Evolutionary conservation across 495 filamentous ascomycete species (phyloP), one percentile per base, ranked within the genome.

Genomic region (Lasiosphaeria hispida): DNA sequence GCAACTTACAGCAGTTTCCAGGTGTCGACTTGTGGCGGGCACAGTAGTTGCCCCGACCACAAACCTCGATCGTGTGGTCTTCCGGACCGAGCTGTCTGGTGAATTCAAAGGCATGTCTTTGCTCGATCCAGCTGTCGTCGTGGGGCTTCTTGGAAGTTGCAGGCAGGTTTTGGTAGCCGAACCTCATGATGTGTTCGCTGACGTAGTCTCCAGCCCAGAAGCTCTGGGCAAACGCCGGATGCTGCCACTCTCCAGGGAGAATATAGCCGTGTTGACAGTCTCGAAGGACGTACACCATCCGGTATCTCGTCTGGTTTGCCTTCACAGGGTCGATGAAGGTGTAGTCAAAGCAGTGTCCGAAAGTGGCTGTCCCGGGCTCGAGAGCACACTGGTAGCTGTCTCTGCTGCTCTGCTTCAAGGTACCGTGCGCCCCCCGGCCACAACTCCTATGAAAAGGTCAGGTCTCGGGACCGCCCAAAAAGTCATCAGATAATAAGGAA

Each of bases 231-330:
- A 59, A 63, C 5, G 43, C 48, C 7, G 52, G 45, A 17, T 55
- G 44, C 36, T 63, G 61, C 33, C 44, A 63, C 53, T 63, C 61
- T 39, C 61, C 61, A 2, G 61, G 61, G 1, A 63, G 48, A 14
- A 60, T 52, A 19, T 38, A 60, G 39, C 61, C 61, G 13, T 56
- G n/a, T 2, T 45, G 38, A 48, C 61, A 63, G 23, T 60, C 57
- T 13, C 35, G 23, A 13, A 63, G 33, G 14, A 53, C 61, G 18
- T 60, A 63, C 44, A 52, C 7, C 11, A 35, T 10, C 34, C 43
- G 35, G 57, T 42, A 17, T 35, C 49, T 42, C 7, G 34, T 51
- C 4, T 35, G 13, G 10, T 63, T 50, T 2, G 44, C 17, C 9
- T 14, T 13, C 2, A 14, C 1, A 15, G 18, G 8, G 23, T 63